Percentiles rank a stretch among this genome's conserved stretches.
phyloP scores from a whole-genome alignment of 2,329 filamentous ascomycete species.

The Epicoccum nigrum region DNA sequence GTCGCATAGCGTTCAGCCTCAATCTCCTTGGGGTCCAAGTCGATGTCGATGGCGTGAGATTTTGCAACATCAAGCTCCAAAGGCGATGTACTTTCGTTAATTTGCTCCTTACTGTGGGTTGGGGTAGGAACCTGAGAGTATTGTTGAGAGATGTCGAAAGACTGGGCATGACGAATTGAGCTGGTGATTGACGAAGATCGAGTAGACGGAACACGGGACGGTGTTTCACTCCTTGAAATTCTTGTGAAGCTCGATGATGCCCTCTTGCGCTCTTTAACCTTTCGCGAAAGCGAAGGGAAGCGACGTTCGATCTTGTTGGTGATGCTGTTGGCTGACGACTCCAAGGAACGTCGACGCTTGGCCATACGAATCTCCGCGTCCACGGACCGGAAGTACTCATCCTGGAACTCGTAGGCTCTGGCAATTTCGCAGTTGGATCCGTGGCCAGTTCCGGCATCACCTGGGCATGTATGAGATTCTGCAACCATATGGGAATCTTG shows the following conservation, averaged over 20 bases:
- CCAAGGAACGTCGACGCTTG: constrained; percentile 65
- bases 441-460: constrained; percentile 67
- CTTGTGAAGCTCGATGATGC: constrained; percentile 37
- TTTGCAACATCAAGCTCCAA: constrained; percentile 44
- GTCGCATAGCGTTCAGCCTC: constrained; percentile 70
- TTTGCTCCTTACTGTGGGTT: constrained; percentile 42
- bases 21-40: constrained; percentile 56
- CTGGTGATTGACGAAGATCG: constrained; percentile 79
- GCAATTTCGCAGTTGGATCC: constrained; percentile 49
- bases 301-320: constrained; percentile 70
- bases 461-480: constrained; percentile 49
- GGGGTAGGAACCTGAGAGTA: constrained; percentile 33
- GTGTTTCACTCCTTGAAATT: constrained; percentile 49
- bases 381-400: constrained; percentile 67
- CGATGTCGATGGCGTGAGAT: constrained; percentile 55
- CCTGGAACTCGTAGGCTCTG: constrained; percentile 67
- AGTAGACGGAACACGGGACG: constrained; percentile 69
- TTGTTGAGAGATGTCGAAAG: constrained; percentile 47
- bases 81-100: constrained; percentile 39
- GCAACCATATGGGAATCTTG: constrained; percentile 14
- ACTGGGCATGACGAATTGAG: constrained; percentile 55
- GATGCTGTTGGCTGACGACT: constrained; percentile 67
- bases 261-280: constrained; percentile 59
- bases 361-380: constrained; percentile 60
- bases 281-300: constrained; percentile 60